These are phyloP conservation scores for Ustilago curta DNA, from an alignment of 1,284 basidiomycete genomes.

Conservation along the genomic window DNA sequence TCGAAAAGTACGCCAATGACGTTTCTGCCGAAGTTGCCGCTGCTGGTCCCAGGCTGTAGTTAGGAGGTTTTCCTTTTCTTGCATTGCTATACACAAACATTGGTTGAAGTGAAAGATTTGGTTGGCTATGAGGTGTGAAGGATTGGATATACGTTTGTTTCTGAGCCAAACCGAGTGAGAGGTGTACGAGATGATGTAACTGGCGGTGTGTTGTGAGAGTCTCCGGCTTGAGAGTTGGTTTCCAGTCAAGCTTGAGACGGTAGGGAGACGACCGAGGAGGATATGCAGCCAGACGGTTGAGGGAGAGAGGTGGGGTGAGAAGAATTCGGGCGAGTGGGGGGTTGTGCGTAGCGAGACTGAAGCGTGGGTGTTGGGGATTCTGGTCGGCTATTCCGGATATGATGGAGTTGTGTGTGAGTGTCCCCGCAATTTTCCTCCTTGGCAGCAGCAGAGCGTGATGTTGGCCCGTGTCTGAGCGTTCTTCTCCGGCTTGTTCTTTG, in stretches of 20 bases:
- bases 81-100: constrained; percentile 18
- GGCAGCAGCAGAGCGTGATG: constrained; percentile 2
- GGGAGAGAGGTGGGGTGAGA: no score
- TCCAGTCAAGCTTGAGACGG: not conserved
- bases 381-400: constrained; percentile 17
- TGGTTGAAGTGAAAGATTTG: not conserved
- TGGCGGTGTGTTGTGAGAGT: no score
- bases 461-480: constrained; percentile 23
- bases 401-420: no score
- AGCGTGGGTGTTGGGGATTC: no score
- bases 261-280: not conserved
- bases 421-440: constrained; percentile 27
- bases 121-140: not conserved
- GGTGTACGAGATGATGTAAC: not conserved
- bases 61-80: not conserved
- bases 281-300: not conserved
- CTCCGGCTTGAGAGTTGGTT: not conserved
- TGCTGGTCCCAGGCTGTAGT: constrained; percentile 58
- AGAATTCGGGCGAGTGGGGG: no score
- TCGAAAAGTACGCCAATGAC: constrained; percentile 66
- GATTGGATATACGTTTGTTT: no score
- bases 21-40: constrained; percentile 61
- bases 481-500: no score
- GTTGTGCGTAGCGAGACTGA: no score
- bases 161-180: not conserved